These are phyloP conservation scores for Clitopilus hobsonii DNA, from an alignment of 768 basidiomycete species.

Conservation along the genomic window DNA sequence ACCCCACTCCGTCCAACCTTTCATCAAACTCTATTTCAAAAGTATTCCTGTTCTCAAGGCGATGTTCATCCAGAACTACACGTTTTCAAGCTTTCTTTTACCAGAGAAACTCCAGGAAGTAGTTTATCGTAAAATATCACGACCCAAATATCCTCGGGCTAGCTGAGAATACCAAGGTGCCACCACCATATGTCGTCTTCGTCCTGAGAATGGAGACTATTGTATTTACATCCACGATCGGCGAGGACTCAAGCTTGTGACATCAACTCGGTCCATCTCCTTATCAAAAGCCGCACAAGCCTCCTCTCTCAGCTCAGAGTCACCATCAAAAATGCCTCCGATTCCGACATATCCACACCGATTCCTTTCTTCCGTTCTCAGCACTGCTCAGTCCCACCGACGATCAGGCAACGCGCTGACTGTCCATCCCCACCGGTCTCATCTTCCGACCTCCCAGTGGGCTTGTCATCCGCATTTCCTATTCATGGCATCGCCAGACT, in stretches of 20 bases:
- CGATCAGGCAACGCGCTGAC: background rate
- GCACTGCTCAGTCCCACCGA: background rate
- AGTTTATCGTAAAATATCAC: too few species aligned
- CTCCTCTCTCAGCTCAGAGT: background rate
- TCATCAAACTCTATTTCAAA: background rate
- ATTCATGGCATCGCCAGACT: too few species aligned
- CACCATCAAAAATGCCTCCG: too few species aligned
- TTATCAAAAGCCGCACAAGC: background rate
- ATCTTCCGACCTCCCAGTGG: background rate
- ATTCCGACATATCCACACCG: background rate
- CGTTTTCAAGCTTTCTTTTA: background rate
- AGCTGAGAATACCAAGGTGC: background rate
- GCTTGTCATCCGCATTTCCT: too few species aligned
- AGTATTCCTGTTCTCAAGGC: background rate
- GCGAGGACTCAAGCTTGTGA: background rate
- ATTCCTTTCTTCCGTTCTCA: background rate
- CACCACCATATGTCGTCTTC: background rate
- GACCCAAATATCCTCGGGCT: background rate
- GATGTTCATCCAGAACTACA: background rate
- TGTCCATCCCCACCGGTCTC: background rate
- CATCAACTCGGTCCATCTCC: background rate
- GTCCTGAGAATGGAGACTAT: background rate
- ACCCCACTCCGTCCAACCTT: background rate
- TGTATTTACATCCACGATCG: background rate
- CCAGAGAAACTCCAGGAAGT: too few species aligned